Percentiles rank a stretch among this genome's conserved stretches.
phyloP scores from a whole-genome alignment of 345 rosid genomes.

The Camelina laxa region DNA sequence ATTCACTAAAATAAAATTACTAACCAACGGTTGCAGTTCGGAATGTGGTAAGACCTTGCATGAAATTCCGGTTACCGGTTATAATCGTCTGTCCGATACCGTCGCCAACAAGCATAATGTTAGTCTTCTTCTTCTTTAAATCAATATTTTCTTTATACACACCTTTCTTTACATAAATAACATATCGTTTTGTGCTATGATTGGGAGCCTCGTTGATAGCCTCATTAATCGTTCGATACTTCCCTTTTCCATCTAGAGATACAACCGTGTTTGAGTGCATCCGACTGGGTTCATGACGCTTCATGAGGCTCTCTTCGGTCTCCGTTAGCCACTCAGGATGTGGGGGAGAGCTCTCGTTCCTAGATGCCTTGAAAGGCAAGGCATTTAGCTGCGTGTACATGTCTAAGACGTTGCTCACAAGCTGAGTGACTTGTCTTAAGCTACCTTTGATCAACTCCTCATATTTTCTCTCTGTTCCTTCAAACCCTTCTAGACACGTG shows the following conservation, averaged over 20 bases:
- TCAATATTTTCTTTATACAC: constrained; percentile 79
- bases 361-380: constrained; percentile 66
- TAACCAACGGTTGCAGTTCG: constrained; percentile 93
- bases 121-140: constrained; percentile 72
- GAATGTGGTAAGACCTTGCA: constrained; percentile 95
- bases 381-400: constrained; percentile 64
- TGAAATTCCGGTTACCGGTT: constrained; percentile 71
- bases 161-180: constrained; percentile 75
- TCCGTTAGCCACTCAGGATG: constrained; percentile 73
- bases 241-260: constrained; percentile 75
- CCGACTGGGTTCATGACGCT: constrained; percentile 34
- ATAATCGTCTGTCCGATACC: constrained; percentile 73
- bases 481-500: constrained; percentile 91
- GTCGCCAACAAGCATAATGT: constrained; percentile 78
- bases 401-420: constrained; percentile 59
- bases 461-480: constrained; percentile 73
- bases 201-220: constrained; percentile 75
- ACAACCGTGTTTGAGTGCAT: constrained; percentile 60
- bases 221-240: constrained; percentile 63
- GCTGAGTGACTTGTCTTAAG: constrained; percentile 82
- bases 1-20: constrained; percentile 15
- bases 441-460: constrained; percentile 67
- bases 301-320: constrained; percentile 58
- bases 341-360: constrained; percentile 28
- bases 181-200: constrained; percentile 65